phyloP scores from a whole-genome alignment of 345 rosid genomes.

The Raphanus sativus region DNA sequence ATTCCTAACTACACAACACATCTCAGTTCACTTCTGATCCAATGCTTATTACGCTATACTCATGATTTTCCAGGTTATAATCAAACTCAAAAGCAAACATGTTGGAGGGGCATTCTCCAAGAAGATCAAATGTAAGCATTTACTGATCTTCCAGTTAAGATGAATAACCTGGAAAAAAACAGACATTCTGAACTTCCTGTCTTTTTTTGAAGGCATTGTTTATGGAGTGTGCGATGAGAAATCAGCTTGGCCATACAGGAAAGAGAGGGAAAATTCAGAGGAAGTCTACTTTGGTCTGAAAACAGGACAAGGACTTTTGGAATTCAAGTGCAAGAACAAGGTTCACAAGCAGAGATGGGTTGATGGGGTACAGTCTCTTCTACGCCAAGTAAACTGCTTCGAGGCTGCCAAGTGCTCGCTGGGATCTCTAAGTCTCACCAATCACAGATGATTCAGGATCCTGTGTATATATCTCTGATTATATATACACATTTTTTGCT shows the following conservation, averaged over 20 bases:
- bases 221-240: constrained; percentile 82
- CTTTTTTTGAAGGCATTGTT: constrained; percentile 55
- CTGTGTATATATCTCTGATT: constrained; percentile 12
- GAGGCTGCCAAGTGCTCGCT: constrained; percentile 55
- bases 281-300: constrained; percentile 84
- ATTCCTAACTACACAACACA: constrained; percentile 10
- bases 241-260: constrained; percentile 82
- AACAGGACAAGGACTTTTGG: constrained; percentile 90
- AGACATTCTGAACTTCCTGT: constrained; percentile 12
- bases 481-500: constrained; percentile 32
- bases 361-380: constrained; percentile 68
- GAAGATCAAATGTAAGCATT: constrained; percentile 38
- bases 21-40: constrained; percentile 1
- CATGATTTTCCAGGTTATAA: constrained; percentile 34
- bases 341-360: constrained; percentile 90
- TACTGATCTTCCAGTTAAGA: constrained; percentile 5
- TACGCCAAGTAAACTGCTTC: constrained; percentile 54
- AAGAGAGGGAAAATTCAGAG: constrained; percentile 71
- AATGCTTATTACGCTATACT: constrained; percentile 23
- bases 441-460: constrained; percentile 37
- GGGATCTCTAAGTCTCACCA: constrained; percentile 51
- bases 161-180: constrained; percentile 13
- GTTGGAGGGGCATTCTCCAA: constrained; percentile 44
- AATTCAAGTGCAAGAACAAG: constrained; percentile 86
- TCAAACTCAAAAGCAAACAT: constrained; percentile 46